Percentiles rank a stretch among this genome's conserved stretches.
Conservation (phyloP, 2,329 filamentous ascomycete genomes). For the Fusarium solani-melongenae region DNA sequence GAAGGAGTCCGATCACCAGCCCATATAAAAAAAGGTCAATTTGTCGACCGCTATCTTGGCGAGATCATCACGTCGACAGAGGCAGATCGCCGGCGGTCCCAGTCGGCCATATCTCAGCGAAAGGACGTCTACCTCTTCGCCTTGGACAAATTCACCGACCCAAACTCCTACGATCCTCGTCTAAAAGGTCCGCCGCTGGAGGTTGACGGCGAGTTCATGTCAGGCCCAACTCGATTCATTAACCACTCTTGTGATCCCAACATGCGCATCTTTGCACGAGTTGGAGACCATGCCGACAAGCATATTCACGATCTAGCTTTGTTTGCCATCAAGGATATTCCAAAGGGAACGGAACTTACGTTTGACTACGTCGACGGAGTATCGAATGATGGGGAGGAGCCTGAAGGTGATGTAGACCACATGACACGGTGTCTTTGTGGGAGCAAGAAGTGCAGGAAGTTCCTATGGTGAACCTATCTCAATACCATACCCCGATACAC, state of each 20-base stretch:
- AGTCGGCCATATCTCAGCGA: constrained; percentile 64
- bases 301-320: constrained; percentile 81
- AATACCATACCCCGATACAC: neutral
- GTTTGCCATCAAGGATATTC: constrained; percentile 76
- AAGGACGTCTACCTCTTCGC: constrained; percentile 85
- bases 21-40: constrained; percentile 76
- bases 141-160: constrained; percentile 81
- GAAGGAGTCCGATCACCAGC: constrained; percentile 72
- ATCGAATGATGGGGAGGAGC: constrained; percentile 60
- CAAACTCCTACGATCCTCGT: constrained; percentile 64
- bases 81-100: constrained; percentile 71
- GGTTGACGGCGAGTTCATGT: constrained; percentile 79
- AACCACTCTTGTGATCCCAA: constrained; percentile 87
- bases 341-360: constrained; percentile 74
- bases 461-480: constrained; percentile 65
- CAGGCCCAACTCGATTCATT: constrained; percentile 83
- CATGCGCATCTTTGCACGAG: constrained; percentile 81
- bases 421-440: constrained; percentile 73
- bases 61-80: constrained; percentile 73
- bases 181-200: constrained; percentile 68
- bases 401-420: constrained; percentile 55
- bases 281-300: constrained; percentile 80
- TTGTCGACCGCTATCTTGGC: constrained; percentile 83
- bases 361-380: constrained; percentile 83
- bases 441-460: constrained; percentile 73